Evolutionary conservation across 164 flowering plant species (phyloP).

Genomic region (Chimonanthus praecox): DNA sequence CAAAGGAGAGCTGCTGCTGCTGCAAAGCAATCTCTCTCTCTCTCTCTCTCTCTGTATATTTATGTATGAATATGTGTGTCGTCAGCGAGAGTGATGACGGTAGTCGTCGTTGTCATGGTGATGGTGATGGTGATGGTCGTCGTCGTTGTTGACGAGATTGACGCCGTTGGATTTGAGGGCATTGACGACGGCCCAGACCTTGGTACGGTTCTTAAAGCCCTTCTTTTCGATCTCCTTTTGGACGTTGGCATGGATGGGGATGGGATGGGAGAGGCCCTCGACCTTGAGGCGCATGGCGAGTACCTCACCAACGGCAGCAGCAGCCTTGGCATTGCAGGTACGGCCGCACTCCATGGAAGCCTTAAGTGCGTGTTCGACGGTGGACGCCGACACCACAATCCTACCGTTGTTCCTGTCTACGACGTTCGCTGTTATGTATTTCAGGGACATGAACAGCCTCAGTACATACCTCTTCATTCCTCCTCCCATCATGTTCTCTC

Average conservation of each 20-base stretch:
- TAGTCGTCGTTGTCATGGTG: too few species aligned
- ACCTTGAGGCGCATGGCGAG: constrained; percentile 90
- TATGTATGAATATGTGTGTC: too few species aligned
- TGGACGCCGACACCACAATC: constrained; percentile 75
- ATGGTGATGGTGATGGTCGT: neutral
- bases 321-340: constrained; percentile 92
- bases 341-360: constrained; percentile 63
- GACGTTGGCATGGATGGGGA: constrained; percentile 66
- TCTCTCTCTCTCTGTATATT: too few species aligned
- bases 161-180: constrained; percentile 71
- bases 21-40: too few species aligned
- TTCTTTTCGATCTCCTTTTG: constrained; percentile 78
- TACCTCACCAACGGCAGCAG: constrained; percentile 79
- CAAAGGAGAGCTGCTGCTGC: too few species aligned
- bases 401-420: constrained; percentile 79
- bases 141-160: constrained; percentile 57
- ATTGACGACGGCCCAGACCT: constrained; percentile 85
- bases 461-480: constrained; percentile 62
- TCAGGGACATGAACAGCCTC: constrained; percentile 69
- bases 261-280: constrained; percentile 70
- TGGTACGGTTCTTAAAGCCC: constrained; percentile 61
- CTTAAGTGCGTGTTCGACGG: constrained; percentile 83
- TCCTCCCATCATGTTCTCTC: too few species aligned
- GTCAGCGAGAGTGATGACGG: too few species aligned
- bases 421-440: constrained; percentile 93